Conservation (phyloP, 1,284 basidiomycete species). For the Pholiota adiposa region DNA sequence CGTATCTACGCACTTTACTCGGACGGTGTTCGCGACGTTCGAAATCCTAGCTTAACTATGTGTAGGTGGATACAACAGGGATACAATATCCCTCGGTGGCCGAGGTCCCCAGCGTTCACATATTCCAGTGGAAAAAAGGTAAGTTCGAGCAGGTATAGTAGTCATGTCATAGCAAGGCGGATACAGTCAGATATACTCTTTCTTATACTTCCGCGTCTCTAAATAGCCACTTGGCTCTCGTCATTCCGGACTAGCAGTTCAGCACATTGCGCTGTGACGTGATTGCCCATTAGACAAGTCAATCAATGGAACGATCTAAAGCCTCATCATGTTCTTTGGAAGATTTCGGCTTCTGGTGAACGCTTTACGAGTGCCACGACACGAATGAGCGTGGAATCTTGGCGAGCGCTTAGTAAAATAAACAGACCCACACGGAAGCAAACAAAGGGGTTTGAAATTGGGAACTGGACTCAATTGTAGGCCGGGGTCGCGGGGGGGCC, state of each 20-base stretch:
- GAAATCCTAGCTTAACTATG: too few relatives aligned
- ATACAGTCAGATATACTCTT: not conserved
- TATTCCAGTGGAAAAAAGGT: not conserved
- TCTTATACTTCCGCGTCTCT: not conserved
- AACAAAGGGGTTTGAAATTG: not conserved
- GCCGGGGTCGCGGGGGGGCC: not conserved
- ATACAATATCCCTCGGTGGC: not conserved
- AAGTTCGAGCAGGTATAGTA: not conserved
- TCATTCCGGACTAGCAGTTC: not conserved
- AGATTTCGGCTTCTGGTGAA: not conserved
- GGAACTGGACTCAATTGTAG: not conserved
- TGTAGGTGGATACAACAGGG: not conserved
- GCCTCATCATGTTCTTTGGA: not conserved
- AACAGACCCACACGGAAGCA: not conserved
- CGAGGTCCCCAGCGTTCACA: not conserved
- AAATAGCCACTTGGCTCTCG: not conserved
- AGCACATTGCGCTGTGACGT: not conserved
- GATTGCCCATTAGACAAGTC: not conserved
- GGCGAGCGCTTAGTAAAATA: not conserved
- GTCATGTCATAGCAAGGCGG: not conserved
- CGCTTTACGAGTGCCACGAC: not conserved
- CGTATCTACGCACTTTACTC: too few relatives aligned
- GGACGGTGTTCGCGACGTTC: too few relatives aligned
- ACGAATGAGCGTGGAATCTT: too few relatives aligned
- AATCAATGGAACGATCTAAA: not conserved